These are phyloP conservation scores for Fusarium domesticum DNA, from an alignment of 2,329 filamentous ascomycete genomes.

Conservation along the genomic window DNA sequence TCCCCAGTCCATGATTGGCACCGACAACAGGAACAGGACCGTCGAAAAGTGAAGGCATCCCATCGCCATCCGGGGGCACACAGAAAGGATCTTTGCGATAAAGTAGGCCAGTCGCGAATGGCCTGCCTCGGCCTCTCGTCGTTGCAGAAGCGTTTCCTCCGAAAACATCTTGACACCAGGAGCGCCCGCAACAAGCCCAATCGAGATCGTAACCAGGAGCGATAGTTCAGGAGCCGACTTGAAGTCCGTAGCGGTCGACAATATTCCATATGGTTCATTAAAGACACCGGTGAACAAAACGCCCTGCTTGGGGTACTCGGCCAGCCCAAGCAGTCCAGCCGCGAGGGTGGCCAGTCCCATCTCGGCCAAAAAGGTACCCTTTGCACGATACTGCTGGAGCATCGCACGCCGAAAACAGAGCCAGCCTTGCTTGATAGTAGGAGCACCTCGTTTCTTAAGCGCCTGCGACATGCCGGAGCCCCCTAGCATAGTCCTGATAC, in stretches of 20 bases:
- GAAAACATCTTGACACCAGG: conserved; percentile 57
- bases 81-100: conserved; percentile 51
- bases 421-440: conserved; percentile 47
- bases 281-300: conserved; percentile 53
- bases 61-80: conserved; percentile 49
- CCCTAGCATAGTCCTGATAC: conserved; percentile 23
- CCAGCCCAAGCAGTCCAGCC: conserved; percentile 53
- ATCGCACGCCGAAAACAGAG: conserved; percentile 52
- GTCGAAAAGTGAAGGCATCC: conserved; percentile 55
- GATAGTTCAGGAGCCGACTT: conserved; percentile 50
- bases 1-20: conserved; percentile 48
- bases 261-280: conserved; percentile 46
- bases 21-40: conserved; percentile 46
- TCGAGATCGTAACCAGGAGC: conserved; percentile 51
- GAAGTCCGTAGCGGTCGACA: conserved; percentile 52
- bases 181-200: conserved; percentile 50
- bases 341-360: conserved; percentile 51
- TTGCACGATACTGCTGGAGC: conserved; percentile 55
- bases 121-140: conserved; percentile 54
- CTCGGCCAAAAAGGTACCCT: conserved; percentile 52
- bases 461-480: conserved; percentile 40
- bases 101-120: conserved; percentile 57
- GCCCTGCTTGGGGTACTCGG: conserved; percentile 48
- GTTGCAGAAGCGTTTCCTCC: conserved; percentile 41
- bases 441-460: conserved; percentile 49